Conservation (phyloP, 345 rosid species). For the Bruguiera sexangula region DNA sequence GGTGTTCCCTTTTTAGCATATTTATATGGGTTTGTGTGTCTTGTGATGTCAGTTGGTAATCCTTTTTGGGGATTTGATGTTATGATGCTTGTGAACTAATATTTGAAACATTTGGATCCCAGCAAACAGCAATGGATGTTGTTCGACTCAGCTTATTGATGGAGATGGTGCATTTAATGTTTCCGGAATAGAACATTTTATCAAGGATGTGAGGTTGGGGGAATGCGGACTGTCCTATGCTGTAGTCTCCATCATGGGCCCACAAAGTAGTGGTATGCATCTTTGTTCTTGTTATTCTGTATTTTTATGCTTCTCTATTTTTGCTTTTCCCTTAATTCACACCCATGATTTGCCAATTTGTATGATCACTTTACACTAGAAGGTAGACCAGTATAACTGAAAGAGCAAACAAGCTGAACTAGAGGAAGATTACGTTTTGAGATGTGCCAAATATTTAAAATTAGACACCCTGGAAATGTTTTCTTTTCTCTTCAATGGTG, state of each 20-base stretch:
- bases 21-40: no score
- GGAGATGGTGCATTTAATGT: slow-evolving; percentile 82
- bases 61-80: no score
- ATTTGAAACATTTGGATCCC: slow-evolving; percentile 1
- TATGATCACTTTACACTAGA: not conserved
- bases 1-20: no score
- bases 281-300: not conserved
- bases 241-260: slow-evolving; percentile 97
- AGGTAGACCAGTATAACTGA: not conserved
- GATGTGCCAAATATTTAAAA: not conserved
- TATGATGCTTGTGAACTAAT: not conserved
- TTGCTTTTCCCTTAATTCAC: not conserved
- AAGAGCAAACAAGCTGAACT: not conserved
- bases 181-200: slow-evolving; percentile 63
- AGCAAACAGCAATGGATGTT: slow-evolving; percentile 43
- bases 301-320: not conserved
- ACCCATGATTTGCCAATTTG: not conserved
- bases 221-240: slow-evolving; percentile 96
- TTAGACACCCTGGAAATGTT: not conserved
- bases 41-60: no score
- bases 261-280: slow-evolving; percentile 94
- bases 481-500: not conserved
- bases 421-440: slow-evolving; percentile 2
- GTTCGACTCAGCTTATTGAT: slow-evolving; percentile 90
- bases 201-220: slow-evolving; percentile 63